These are phyloP conservation scores for Colletotrichum sp. DNA, from an alignment of 2,329 filamentous ascomycete species.

Conservation along the genomic window DNA sequence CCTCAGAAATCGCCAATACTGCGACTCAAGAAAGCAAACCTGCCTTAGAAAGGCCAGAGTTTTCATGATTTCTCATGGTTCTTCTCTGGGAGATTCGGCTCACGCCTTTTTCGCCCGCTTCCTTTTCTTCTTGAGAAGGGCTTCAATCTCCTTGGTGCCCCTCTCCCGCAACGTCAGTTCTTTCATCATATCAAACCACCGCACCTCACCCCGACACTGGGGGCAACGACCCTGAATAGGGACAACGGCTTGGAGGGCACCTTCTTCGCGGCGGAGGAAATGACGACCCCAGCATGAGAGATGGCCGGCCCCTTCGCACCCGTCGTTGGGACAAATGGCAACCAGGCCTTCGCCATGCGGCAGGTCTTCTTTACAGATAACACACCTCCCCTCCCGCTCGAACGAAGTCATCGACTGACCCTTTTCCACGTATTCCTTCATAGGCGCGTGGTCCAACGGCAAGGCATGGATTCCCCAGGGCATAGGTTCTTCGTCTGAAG, in stretches of 20 bases:
- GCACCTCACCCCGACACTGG: constrained; percentile 63
- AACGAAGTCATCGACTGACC: constrained; percentile 58
- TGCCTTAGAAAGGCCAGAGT: neutral
- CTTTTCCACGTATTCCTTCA: constrained; percentile 62
- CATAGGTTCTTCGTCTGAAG: neutral
- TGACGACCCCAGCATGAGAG: constrained; percentile 64
- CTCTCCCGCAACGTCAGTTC: constrained; percentile 78
- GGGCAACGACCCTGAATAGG: constrained; percentile 77
- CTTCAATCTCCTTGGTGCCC: constrained; percentile 72
- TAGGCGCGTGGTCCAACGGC: constrained; percentile 58
- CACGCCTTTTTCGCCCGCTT: constrained; percentile 26
- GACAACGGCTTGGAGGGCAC: constrained; percentile 54
- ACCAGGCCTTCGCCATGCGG: constrained; percentile 56
- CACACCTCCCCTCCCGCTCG: constrained; percentile 60
- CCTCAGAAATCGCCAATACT: neutral
- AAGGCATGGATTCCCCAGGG: constrained; percentile 59
- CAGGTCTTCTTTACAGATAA: constrained; percentile 55
- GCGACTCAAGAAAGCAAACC: neutral
- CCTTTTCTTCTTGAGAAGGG: constrained; percentile 56
- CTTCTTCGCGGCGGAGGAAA: constrained; percentile 44
- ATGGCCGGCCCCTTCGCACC: constrained; percentile 64
- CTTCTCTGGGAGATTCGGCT: neutral
- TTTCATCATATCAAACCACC: constrained; percentile 82
- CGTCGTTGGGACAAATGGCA: constrained; percentile 58
- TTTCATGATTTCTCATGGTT: neutral